Percentiles rank a stretch among this genome's conserved stretches.
Conservation (phyloP, 768 basidiomycete species). For the Cyclocybe cylindracea region DNA sequence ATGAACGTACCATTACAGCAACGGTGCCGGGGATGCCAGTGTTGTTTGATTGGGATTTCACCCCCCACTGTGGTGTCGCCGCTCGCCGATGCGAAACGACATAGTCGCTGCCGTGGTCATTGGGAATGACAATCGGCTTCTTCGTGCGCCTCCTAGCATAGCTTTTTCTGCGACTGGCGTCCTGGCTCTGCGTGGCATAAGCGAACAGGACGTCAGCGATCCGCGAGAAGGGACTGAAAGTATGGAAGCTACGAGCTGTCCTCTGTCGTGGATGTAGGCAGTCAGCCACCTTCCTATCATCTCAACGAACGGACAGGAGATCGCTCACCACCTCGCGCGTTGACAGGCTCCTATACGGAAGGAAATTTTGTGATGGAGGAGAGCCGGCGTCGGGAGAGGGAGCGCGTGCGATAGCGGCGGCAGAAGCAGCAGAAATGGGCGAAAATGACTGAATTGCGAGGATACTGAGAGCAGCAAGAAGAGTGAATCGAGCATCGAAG, state of each 20-base stretch:
- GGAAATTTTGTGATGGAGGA: constrained; percentile 7
- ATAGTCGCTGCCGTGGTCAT: constrained; percentile 16
- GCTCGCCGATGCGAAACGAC: constrained; percentile 13
- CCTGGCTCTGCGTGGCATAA: constrained; percentile 6
- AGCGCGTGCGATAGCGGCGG: constrained; percentile 16
- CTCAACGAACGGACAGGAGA: not conserved
- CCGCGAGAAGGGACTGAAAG: constrained; percentile 9
- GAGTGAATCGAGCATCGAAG: constrained; percentile 46
- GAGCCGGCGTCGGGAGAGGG: not conserved
- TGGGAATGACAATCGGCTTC: constrained; percentile 16
- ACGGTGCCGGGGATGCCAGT: constrained; percentile 41
- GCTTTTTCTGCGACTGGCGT: not conserved
- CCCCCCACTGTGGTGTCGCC: constrained; percentile 14
- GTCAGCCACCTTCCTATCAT: too few relatives aligned
- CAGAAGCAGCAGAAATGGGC: constrained; percentile 20
- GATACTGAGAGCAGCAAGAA: constrained; percentile 45
- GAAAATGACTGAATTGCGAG: constrained; percentile 42
- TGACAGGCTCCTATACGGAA: constrained; percentile 7
- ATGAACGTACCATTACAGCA: constrained; percentile 46
- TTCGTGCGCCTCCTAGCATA: constrained; percentile 6
- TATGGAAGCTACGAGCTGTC: not conserved
- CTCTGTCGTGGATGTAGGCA: constrained; percentile 2
- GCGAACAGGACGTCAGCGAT: constrained; percentile 9
- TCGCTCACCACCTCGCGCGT: constrained; percentile 15
- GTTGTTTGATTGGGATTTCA: constrained; percentile 1